Percentiles rank a stretch among this genome's conserved stretches.
These are phyloP conservation scores for Cladophialophora immunda DNA, from an alignment of 2,329 filamentous ascomycete species.

Conservation along the genomic window DNA sequence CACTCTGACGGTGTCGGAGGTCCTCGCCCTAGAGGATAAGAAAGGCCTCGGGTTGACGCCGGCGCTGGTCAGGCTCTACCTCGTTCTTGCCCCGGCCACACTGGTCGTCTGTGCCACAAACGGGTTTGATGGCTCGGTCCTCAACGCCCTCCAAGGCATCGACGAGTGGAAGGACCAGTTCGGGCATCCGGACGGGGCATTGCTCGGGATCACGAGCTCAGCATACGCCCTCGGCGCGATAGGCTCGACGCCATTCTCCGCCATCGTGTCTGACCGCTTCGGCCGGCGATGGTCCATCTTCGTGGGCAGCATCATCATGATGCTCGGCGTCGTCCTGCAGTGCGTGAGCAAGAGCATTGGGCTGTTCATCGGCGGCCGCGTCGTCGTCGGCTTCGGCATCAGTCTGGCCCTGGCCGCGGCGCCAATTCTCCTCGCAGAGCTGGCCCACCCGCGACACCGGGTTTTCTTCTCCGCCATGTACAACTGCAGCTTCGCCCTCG, in stretches of 20 bases:
- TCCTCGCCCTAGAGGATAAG: background rate
- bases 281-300: constrained; percentile 58
- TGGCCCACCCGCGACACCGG: constrained; percentile 59
- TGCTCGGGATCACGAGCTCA: constrained; percentile 56
- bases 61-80: constrained; percentile 53
- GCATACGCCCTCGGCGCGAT: constrained; percentile 65
- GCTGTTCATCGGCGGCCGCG: constrained; percentile 67
- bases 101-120: constrained; percentile 64
- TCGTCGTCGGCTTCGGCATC: constrained; percentile 70
- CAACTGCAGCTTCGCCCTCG: constrained; percentile 63
- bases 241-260: constrained; percentile 54
- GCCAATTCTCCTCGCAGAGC: constrained; percentile 52
- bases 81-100: constrained; percentile 66
- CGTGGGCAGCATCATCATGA: constrained; percentile 57
- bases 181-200: constrained; percentile 47
- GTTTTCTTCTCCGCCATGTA: constrained; percentile 59
- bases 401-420: constrained; percentile 52
- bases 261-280: constrained; percentile 57
- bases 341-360: constrained; percentile 40
- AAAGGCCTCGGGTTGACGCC: constrained; percentile 7
- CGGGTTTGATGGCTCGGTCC: constrained; percentile 30
- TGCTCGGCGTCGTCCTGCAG: constrained; percentile 51
- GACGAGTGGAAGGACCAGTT: constrained; percentile 41
- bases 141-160: constrained; percentile 22
- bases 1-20: constrained; percentile 11